Evolutionary conservation across 345 rosid genomes (phyloP).

Genomic region (Hibiscus syriacus): DNA sequence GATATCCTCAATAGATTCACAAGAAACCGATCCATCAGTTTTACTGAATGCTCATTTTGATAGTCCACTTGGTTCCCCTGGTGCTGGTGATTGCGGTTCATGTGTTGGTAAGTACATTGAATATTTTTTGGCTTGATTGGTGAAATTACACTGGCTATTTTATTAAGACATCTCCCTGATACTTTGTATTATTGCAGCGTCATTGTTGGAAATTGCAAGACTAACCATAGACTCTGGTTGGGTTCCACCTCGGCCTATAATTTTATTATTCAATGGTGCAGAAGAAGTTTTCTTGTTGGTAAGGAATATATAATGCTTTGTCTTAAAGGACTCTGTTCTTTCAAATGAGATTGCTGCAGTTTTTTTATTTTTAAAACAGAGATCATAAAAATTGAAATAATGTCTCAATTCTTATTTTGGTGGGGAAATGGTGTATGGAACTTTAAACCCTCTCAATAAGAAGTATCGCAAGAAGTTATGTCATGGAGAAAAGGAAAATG

Average conservation of each 20-base stretch:
- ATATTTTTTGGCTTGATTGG: neutral
- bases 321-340: neutral
- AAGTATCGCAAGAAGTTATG: neutral
- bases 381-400: neutral
- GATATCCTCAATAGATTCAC: constrained; percentile 62
- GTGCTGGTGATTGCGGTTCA: constrained; percentile 97
- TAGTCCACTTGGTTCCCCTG: constrained; percentile 84
- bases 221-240: constrained; percentile 73
- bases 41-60: constrained; percentile 94
- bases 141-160: neutral
- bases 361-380: neutral
- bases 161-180: constrained; percentile 13
- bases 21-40: constrained; percentile 66
- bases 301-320: constrained; percentile 7
- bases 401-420: neutral
- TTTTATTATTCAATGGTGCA: constrained; percentile 92
- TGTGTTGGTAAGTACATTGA: constrained; percentile 68
- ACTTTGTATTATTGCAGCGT: constrained; percentile 49
- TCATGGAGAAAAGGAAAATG: neutral
- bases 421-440: neutral
- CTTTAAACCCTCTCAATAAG: neutral
- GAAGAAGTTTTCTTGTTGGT: constrained; percentile 95
- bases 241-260: constrained; percentile 77
- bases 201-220: constrained; percentile 86
- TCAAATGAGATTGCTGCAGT: neutral